Conservation (phyloP, 2,329 filamentous ascomycete genomes). For the Penicillium sp. region DNA sequence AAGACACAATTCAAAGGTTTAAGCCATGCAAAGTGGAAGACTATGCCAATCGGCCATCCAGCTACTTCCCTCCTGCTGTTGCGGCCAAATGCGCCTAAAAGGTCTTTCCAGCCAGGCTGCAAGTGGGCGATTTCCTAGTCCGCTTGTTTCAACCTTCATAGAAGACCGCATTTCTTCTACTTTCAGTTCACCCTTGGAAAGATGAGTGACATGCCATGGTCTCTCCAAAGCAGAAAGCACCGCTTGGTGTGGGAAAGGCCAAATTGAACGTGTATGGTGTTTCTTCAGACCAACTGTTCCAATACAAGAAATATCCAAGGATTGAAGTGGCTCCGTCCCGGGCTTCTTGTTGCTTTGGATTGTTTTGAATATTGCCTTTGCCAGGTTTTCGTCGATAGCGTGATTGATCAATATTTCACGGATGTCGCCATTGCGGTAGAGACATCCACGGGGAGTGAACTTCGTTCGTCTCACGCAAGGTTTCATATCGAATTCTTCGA, state of each 20-base stretch:
- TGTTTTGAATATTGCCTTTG: background rate
- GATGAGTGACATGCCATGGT: background rate
- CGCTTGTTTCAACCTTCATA: background rate
- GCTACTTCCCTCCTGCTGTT: background rate
- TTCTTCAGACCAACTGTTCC: background rate
- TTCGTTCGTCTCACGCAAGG: background rate
- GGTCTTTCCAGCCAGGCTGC: background rate
- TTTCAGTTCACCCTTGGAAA: background rate
- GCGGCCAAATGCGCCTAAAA: background rate
- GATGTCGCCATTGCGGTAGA: background rate
- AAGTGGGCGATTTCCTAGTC: background rate
- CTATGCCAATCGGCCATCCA: background rate
- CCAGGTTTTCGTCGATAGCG: background rate
- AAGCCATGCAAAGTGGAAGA: background rate
- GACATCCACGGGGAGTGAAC: background rate
- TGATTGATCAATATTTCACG: background rate
- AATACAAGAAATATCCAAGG: background rate
- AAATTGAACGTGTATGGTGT: too few species aligned
- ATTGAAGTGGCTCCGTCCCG: background rate
- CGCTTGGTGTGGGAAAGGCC: background rate
- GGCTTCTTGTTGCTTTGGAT: background rate
- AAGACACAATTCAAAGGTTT: background rate
- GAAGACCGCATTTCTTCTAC: background rate
- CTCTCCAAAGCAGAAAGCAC: background rate
- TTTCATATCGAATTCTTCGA: background rate